Conservation (phyloP, 495 filamentous ascomycete genomes). For the Friedmanniomyces simplex region DNA sequence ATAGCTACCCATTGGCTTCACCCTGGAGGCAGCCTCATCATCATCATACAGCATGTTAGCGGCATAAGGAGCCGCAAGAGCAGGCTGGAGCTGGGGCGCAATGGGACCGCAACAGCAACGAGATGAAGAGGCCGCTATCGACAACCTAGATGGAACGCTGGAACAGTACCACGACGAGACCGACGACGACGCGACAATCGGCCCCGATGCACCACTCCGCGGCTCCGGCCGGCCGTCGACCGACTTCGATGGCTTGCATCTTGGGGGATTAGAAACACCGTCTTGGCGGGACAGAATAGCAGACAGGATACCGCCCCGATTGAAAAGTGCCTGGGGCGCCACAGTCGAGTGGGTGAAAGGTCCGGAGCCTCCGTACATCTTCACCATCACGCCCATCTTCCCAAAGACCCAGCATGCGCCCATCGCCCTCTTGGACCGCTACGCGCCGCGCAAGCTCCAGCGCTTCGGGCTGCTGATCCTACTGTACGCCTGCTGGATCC, state of each 20-base stretch:
- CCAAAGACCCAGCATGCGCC: slow-evolving; percentile 30
- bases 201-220: slow-evolving; percentile 9
- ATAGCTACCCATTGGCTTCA: too few species aligned
- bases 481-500: slow-evolving; percentile 31
- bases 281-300: slow-evolving; percentile 2
- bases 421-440: slow-evolving; percentile 29
- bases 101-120: background rate
- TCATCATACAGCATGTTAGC: background rate
- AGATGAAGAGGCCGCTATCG: slow-evolving; percentile 4
- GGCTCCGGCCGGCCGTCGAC: slow-evolving; percentile 3
- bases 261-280: background rate
- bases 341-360: slow-evolving; percentile 32
- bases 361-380: slow-evolving; percentile 32
- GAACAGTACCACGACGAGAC: slow-evolving; percentile 13
- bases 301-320: slow-evolving; percentile 19
- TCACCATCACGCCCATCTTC: slow-evolving; percentile 32
- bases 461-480: slow-evolving; percentile 28
- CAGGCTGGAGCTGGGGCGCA: background rate
- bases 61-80: background rate
- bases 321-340: slow-evolving; percentile 21
- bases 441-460: slow-evolving; percentile 31
- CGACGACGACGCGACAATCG: slow-evolving; percentile 4
- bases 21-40: too few species aligned
- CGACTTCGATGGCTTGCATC: slow-evolving; percentile 12
- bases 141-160: background rate